Evolutionary conservation across 2,329 filamentous ascomycete species (phyloP), one percentile per base, ranked within the genome.

Genomic region (Trichophyton verrucosum): DNA sequence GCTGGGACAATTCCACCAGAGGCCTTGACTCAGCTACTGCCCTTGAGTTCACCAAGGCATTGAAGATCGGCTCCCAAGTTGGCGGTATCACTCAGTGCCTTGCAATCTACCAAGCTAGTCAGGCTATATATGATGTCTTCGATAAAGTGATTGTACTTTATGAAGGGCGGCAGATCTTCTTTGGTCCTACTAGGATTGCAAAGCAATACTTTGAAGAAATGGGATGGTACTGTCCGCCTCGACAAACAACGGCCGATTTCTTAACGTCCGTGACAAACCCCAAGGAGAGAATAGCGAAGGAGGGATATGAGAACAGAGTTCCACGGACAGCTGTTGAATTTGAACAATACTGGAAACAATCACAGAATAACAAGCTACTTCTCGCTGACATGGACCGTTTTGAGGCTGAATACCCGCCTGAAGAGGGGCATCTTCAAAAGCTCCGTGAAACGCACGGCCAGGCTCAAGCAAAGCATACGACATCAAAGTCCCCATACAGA

Each of bases 111-210:
- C 78, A 80, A 65, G 78, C 77, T 17, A 77, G 76, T 13, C 77
- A 80, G 63, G 74, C 72, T 49, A 77, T 79, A 13, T 80, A 80
- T 61, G 81, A 85, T 60, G 74, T 84, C 15, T 91, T 92, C 66
- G 87, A 92, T 73, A 91, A 91, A 69, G 83, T 82, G 0, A 79
- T 84, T 0, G 85, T 92, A 0, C 75, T 91, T 0, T 90, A 91
- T 67, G 86, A 91, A 68, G 89, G 88, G 0, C 80, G 85, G 0
- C 82, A 91, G 68, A 91, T 91, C 64, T 92, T 84, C 74, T 91
- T 86, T 64, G 89, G 88, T 0, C 81, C 82, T 0, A 81, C 83
- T 0, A 69, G 67, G 4, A 70, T 76, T 1, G 88, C 87, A 0
- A 84, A 80, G 66, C 70, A 70, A 0, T 91, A 84, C 71, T 91